Evolutionary conservation across 495 filamentous ascomycete genomes (phyloP), one percentile per base, ranked within the genome.

Genomic region (Xylaria grammica): DNA sequence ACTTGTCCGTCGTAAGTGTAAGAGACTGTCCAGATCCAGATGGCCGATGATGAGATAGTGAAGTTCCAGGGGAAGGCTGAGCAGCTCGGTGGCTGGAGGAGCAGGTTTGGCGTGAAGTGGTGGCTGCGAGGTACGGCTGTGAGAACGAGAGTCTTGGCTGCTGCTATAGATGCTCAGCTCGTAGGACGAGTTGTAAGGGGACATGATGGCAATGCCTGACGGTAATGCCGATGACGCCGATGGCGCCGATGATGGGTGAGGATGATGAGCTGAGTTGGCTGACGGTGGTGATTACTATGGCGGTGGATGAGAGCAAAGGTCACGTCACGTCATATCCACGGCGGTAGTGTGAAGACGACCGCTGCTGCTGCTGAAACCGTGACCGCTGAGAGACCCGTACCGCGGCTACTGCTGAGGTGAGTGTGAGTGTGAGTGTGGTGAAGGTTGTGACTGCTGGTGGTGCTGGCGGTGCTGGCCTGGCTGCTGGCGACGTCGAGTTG

Each of bases 21-120:
- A 57, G 32, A 74, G 57, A 49, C 69, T 74, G 24, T 55, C 48
- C 26, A 74, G 36, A 49, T 74, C 72, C 38, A 74, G 52, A 17
- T 74, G 65, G 15, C 67, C 65, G 27, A 72, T 15, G 59, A 74
- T 72, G 40, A 74, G 63, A 26, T 63, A 67, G 58, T 72, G 72
- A 52, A 74, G 69, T 48, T 74, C 72, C 4, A 70, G 50, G 17
- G 72, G 72, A 11, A 74, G 34, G 29, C 44, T 58, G 9, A 42
- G n/a, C 17, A 64, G 44, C n/a, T 64, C 62, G 42, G 40, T 56
- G 19, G 49, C 7, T 17, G 51, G 6, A 24, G 52, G 3, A 17
- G 32, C 44, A 44, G 42, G 1, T 26, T 36, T 15, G 13, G 10
- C 19, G 1, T 42, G 44, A 27, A 22, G 45, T 17, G 54, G 44